Conservation (phyloP, 805 yeast genomes). For the Candida tallmaniae region DNA sequence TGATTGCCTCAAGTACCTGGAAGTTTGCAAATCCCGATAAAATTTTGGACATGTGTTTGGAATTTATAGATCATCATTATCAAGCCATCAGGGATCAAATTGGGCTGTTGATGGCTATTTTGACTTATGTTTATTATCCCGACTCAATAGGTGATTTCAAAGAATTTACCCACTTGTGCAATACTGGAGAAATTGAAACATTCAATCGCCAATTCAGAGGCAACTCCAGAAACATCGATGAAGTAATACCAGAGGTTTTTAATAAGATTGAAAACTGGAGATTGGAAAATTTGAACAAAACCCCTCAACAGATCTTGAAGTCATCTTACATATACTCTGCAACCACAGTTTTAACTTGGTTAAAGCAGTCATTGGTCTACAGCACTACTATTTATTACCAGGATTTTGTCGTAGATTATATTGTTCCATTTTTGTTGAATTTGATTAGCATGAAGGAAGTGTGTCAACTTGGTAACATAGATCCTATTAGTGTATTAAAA, state of each 20-base stretch:
- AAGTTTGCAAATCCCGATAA: constrained; percentile 48
- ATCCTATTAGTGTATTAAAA: constrained; percentile 45
- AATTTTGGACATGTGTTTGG: constrained; percentile 40
- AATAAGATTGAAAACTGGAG: constrained; percentile 40
- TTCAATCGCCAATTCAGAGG: constrained; percentile 32
- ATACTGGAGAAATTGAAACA: constrained; percentile 12
- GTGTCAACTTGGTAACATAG: constrained; percentile 62
- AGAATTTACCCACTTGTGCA: constrained; percentile 37
- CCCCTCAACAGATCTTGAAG: constrained; percentile 54
- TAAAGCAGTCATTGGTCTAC: constrained; percentile 49
- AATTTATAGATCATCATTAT: constrained; percentile 59
- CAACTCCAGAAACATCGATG: constrained; percentile 3
- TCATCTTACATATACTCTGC: constrained; percentile 61
- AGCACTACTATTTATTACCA: constrained; percentile 51
- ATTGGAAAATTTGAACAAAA: constrained; percentile 25
- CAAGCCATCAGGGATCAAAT: constrained; percentile 66
- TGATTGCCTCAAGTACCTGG: constrained; percentile 50
- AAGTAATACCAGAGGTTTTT: constrained; percentile 41
- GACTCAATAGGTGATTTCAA: constrained; percentile 38
- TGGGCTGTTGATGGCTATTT: constrained; percentile 53
- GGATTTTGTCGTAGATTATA: constrained; percentile 43
- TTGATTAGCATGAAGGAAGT: constrained; percentile 72
- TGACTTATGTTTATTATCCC: constrained; percentile 38
- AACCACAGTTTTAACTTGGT: constrained; percentile 60
- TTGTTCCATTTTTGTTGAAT: constrained; percentile 67